Evolutionary conservation across 306 rosid genomes (phyloP).

Genomic region (Quercus glauca): DNA sequence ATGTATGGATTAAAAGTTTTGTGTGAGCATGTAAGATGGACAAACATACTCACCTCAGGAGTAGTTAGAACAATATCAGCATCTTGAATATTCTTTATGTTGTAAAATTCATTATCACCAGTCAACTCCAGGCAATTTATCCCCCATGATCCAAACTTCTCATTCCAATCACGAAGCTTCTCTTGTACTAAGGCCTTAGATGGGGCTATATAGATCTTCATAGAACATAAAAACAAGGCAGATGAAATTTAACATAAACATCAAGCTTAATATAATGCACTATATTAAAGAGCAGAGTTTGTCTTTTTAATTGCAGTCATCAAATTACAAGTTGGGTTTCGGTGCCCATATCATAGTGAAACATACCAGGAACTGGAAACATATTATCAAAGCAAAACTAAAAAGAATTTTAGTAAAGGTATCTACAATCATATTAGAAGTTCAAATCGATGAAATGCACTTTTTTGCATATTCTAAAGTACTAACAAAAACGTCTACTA

Average conservation of each 20-base stretch:
- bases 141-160: slow-evolving; percentile 74
- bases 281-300: slow-evolving; percentile 18
- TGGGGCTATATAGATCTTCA: slow-evolving; percentile 86
- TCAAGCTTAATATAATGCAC: slow-evolving; percentile 26
- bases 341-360: neutral
- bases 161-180: slow-evolving; percentile 91
- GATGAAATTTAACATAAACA: slow-evolving; percentile 5
- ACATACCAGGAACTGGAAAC: too few relatives aligned
- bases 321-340: neutral
- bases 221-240: slow-evolving; percentile 35
- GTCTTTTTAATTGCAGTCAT: slow-evolving; percentile 1
- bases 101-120: slow-evolving; percentile 86
- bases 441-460: neutral
- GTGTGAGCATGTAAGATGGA: slow-evolving; percentile 13
- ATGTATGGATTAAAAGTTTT: neutral
- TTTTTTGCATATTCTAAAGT: neutral
- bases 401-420: neutral
- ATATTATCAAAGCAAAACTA: neutral
- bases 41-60: slow-evolving; percentile 70
- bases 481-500: neutral
- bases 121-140: slow-evolving; percentile 84
- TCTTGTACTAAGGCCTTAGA: slow-evolving; percentile 98
- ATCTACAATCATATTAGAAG: neutral
- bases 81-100: slow-evolving; percentile 62
- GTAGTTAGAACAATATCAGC: slow-evolving; percentile 94